Percentiles rank a stretch among this genome's conserved stretches.
phyloP scores from a whole-genome alignment of 2,329 filamentous ascomycete species.

The Exophiala alcalophila region DNA sequence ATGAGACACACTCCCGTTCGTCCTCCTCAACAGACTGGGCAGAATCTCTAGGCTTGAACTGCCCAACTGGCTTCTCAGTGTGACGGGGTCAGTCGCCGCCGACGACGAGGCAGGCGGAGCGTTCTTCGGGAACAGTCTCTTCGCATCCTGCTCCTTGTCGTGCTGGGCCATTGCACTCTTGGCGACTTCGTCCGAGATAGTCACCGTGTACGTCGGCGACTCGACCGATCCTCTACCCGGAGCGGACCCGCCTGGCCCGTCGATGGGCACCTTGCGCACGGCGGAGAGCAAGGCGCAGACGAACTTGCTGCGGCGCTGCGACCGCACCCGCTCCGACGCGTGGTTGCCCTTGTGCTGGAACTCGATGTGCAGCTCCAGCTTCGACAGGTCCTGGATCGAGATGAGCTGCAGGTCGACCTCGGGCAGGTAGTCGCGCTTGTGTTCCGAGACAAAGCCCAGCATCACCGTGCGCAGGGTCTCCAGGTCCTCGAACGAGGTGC shows the following conservation, averaged over 20 bases:
- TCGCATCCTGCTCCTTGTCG: constrained; percentile 15
- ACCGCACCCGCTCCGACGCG: constrained; percentile 7
- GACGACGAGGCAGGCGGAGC: neutral
- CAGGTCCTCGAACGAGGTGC: constrained; percentile 36
- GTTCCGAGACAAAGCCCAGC: constrained; percentile 36
- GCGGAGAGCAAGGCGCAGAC: constrained; percentile 23
- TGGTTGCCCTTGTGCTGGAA: constrained; percentile 33
- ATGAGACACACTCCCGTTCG: neutral
- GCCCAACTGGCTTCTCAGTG: too few relatives aligned
- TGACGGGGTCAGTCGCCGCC: constrained; percentile 4
- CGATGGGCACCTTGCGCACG: constrained; percentile 22
- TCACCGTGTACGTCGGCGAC: constrained; percentile 16
- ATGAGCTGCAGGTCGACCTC: constrained; percentile 36
- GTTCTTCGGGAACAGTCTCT: constrained; percentile 18
- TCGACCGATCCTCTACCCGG: constrained; percentile 13
- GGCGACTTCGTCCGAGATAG: constrained; percentile 17
- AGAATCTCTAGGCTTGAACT: constrained; percentile 12
- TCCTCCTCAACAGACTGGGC: constrained; percentile 5
- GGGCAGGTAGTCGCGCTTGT: constrained; percentile 37
- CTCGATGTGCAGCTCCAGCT: constrained; percentile 35
- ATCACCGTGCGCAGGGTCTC: constrained; percentile 33
- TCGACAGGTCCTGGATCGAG: constrained; percentile 33
- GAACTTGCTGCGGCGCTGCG: constrained; percentile 24
- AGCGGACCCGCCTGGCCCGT: constrained; percentile 11
- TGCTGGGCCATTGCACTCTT: constrained; percentile 9